Evolutionary conservation across 192 early-diverging fungal genomes (phyloP), one percentile per base, ranked within the genome.

Genomic region (Entrophospora sp.): DNA sequence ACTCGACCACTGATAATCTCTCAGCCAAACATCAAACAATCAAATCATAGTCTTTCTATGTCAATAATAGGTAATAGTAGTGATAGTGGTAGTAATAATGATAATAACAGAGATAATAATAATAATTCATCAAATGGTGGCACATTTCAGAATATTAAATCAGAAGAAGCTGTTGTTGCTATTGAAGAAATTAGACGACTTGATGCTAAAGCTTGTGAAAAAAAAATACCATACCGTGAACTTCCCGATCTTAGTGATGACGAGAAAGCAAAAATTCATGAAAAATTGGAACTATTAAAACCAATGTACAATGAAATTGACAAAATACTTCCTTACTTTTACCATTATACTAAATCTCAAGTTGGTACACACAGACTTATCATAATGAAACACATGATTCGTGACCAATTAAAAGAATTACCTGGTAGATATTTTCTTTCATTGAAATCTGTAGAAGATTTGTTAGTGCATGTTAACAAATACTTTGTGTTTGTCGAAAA

Each of bases 321-420:
- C 18, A 35, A 57, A 13, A 22, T 57, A 37, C 37, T 57, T 0
- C 55, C 55, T 36, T 57, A 57, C 22, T 34, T 57, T 57, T 57
- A 34, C 32, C 55, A 57, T 57, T 57, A 57, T 37, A 57, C 55
- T 5, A 57, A 20, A 57, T 57, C 55, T 24, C 18, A 18, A 13
- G 32, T 36, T 4, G 55, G 55, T 2, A 57, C 55, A 14, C 37
- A 34, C 37, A 31, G 55, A 0, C 34, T 57, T 7, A 24, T 57
- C 2, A 34, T 31, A 8, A 57, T 57, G 55, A 57, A 57, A 38
- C 37, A 57, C 22, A 57, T 57, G 55, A 57, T 57, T 16, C 32
- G 37, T 12, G 55, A 57, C 24, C 55, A 57, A 57, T 37, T 57
- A 57, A 36, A 57, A 12, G 55, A 31, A 24, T 18, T 57, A 22